These are phyloP conservation scores for Setaria italica DNA, from an alignment of 202 grass and related monocot species.

Conservation along the genomic window DNA sequence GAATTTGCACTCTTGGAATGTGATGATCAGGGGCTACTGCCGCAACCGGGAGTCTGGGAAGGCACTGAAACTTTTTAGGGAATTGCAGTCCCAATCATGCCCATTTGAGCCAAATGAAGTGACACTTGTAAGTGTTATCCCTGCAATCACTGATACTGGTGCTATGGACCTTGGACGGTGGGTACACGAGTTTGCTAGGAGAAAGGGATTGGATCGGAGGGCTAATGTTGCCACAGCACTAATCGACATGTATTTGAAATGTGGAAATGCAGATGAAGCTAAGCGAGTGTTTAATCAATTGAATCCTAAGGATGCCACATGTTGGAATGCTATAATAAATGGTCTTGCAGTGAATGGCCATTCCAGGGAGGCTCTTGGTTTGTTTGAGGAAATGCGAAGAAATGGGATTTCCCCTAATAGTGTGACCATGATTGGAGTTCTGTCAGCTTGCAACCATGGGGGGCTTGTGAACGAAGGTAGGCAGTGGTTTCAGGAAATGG, in stretches of 20 bases:
- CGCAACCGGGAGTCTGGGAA: neutral
- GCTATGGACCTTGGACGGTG: slow-evolving; percentile 21
- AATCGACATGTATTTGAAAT: slow-evolving; percentile 62
- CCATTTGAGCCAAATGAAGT: slow-evolving; percentile 32
- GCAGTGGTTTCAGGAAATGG: slow-evolving; percentile 32
- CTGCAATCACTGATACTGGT: slow-evolving; percentile 28
- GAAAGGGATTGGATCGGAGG: slow-evolving; percentile 28
- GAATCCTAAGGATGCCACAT: slow-evolving; percentile 41
- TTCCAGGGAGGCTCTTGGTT: slow-evolving; percentile 11
- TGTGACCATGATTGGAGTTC: slow-evolving; percentile 59
- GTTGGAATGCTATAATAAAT: slow-evolving; percentile 58
- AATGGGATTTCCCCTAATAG: slow-evolving; percentile 21
- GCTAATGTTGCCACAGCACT: slow-evolving; percentile 48
- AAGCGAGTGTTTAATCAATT: slow-evolving; percentile 19
- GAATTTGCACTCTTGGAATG: slow-evolving; percentile 38
- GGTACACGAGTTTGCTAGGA: slow-evolving; percentile 36
- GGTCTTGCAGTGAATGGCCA: slow-evolving; percentile 59
- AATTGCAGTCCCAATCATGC: slow-evolving; percentile 17
- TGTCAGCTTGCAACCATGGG: slow-evolving; percentile 56
- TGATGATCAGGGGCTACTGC: slow-evolving; percentile 31
- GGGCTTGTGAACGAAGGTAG: slow-evolving; percentile 48
- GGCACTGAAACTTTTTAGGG: slow-evolving; percentile 12
- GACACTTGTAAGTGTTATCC: slow-evolving; percentile 23
- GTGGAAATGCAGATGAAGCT: slow-evolving; percentile 38
- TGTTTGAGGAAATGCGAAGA: slow-evolving; percentile 24